A percentile compares a stretch with the other conserved stretches of the same genome.
These are phyloP conservation scores for Sarocladiaceae sp. DNA, from an alignment of 2,329 filamentous ascomycete genomes.

Conservation along the genomic window DNA sequence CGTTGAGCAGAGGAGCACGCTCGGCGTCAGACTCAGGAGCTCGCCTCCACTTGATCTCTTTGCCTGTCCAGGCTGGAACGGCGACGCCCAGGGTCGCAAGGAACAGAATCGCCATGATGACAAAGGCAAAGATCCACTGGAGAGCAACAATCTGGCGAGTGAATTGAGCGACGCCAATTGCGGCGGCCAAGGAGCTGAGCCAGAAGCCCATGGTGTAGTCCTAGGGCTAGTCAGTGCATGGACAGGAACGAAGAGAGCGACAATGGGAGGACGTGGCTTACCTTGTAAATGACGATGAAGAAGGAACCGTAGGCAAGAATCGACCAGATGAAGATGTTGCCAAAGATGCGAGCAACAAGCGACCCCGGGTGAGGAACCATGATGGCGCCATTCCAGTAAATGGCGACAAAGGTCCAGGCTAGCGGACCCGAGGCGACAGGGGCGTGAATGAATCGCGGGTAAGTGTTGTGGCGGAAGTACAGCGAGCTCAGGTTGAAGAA, in stretches of 20 bases:
- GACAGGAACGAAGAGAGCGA: background rate
- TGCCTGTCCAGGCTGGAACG: conserved; percentile 56
- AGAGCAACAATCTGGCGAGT: conserved; percentile 65
- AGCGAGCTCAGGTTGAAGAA: conserved; percentile 72
- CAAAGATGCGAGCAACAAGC: conserved; percentile 68
- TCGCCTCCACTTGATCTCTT: conserved; percentile 44
- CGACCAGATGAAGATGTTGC: conserved; percentile 84
- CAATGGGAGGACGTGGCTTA: conserved; percentile 21
- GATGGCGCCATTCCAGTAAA: conserved; percentile 86
- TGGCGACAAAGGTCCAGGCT: conserved; percentile 72
- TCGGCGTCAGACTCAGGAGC: conserved; percentile 42
- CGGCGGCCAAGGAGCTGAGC: conserved; percentile 64
- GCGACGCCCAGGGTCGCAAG: conserved; percentile 23
- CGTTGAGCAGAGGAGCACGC: conserved; percentile 55
- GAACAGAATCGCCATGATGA: conserved; percentile 24
- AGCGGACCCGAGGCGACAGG: conserved; percentile 71
- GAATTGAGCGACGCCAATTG: conserved; percentile 75
- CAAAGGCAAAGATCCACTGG: conserved; percentile 48
- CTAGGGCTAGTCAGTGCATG: conserved; percentile 23
- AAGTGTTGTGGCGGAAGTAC: conserved; percentile 73
- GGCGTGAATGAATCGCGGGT: conserved; percentile 68
- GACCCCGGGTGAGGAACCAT: conserved; percentile 63
- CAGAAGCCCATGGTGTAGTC: conserved; percentile 74
- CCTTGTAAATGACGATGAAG: conserved; percentile 69
- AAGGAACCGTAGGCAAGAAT: conserved; percentile 70